Percentiles rank a stretch among this genome's conserved stretches.
phyloP scores from a whole-genome alignment of 176 grass and related monocot genomes.

The Cymbopogon citratus region DNA sequence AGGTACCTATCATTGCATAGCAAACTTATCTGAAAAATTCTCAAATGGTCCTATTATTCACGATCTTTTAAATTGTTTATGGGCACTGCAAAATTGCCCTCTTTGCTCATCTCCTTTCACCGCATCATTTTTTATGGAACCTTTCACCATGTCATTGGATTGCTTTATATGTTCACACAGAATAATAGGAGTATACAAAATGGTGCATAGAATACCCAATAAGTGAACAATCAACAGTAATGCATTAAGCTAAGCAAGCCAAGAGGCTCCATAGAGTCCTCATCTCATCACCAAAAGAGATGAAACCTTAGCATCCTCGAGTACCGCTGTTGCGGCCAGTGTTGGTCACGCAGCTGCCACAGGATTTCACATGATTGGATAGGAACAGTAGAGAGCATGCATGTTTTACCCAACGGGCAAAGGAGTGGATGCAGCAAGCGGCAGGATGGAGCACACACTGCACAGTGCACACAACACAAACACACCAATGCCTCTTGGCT shows the following conservation, averaged over 20 bases:
- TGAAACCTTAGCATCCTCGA: slow-evolving; percentile 74
- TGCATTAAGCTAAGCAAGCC: neutral
- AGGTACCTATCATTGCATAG: no score
- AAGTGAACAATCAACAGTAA: neutral
- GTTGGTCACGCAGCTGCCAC: slow-evolving; percentile 15
- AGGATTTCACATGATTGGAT: slow-evolving; percentile 60
- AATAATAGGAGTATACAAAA: no score
- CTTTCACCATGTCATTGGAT: no score
- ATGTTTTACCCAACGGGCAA: slow-evolving; percentile 34
- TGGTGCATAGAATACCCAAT: slow-evolving; percentile 24
- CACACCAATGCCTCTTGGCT: neutral
- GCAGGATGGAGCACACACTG: neutral
- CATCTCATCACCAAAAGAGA: neutral
- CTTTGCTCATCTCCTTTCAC: no score
- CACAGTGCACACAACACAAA: neutral
- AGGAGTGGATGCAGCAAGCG: slow-evolving; percentile 1
- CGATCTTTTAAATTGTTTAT: no score
- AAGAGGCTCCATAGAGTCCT: neutral
- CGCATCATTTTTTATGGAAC: no score
- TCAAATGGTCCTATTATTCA: no score
- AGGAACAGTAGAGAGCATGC: neutral
- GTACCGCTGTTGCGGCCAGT: slow-evolving; percentile 16
- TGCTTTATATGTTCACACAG: no score
- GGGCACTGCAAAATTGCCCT: no score
- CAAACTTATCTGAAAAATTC: no score